Percentiles rank a stretch among this genome's conserved stretches.
These are phyloP conservation scores for Boletellus deceptivus DNA, from an alignment of 1,284 basidiomycete species.

Conservation along the genomic window DNA sequence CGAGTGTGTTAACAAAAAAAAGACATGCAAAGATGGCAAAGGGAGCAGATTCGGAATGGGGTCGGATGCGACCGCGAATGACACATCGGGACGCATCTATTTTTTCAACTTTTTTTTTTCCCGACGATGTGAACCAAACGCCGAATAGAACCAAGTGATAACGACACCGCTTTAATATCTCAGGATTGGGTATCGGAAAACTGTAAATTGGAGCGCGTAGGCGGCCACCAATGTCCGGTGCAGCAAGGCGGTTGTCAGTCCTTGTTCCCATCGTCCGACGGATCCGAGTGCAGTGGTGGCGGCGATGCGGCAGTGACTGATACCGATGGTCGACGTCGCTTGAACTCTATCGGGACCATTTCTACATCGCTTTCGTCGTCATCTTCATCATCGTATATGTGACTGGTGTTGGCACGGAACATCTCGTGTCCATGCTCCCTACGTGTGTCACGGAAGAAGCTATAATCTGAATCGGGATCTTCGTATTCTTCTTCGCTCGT, in stretches of 20 bases:
- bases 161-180: neutral
- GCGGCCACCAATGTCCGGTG: constrained; percentile 15
- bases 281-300: constrained; percentile 22
- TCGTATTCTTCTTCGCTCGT: constrained; percentile 34
- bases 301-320: constrained; percentile 30
- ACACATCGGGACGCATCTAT: constrained; percentile 22
- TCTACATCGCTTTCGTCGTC: constrained; percentile 38
- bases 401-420: constrained; percentile 31
- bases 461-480: constrained; percentile 34
- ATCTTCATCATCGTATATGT: constrained; percentile 33
- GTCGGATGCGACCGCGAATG: constrained; percentile 1
- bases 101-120: neutral
- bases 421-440: constrained; percentile 23
- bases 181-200: constrained; percentile 17
- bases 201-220: constrained; percentile 17
- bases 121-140: constrained; percentile 9
- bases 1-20: constrained; percentile 1
- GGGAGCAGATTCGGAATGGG: neutral
- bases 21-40: neutral
- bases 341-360: constrained; percentile 36
- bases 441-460: constrained; percentile 33
- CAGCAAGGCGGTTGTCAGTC: neutral
- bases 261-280: constrained; percentile 13
- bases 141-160: constrained; percentile 6
- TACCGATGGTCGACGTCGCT: constrained; percentile 37